A percentile compares a stretch with the other conserved stretches of the same genome.
Conservation (phyloP, 768 basidiomycete genomes). For the Astraeus odoratus region DNA sequence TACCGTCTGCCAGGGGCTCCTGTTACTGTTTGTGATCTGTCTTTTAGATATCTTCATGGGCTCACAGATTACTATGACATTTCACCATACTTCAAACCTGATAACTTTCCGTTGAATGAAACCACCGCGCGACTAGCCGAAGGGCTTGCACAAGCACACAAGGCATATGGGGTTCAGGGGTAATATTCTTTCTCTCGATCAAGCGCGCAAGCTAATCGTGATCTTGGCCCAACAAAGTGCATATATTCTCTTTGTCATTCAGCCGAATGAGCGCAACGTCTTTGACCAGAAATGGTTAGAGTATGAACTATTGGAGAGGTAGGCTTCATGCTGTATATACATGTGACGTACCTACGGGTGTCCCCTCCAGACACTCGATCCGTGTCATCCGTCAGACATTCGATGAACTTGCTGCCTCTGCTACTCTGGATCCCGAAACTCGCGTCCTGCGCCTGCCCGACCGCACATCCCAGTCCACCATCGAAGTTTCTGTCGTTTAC, state of each 20-base stretch:
- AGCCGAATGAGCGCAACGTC: conserved; percentile 83
- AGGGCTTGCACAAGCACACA: conserved; percentile 77
- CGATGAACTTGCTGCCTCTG: conserved; percentile 53
- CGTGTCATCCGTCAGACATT: conserved; percentile 72
- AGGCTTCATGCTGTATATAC: conserved; percentile 13
- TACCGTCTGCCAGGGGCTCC: background rate
- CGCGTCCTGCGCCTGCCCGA: conserved; percentile 35
- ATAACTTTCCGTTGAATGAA: conserved; percentile 68
- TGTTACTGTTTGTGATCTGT: background rate
- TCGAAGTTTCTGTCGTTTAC: conserved; percentile 85
- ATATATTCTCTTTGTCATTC: conserved; percentile 81
- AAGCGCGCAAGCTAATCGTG: background rate
- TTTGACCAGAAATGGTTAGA: conserved; percentile 92
- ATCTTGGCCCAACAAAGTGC: conserved; percentile 27
- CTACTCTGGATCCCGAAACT: conserved; percentile 43
- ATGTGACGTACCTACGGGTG: background rate
- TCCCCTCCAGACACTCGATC: conserved; percentile 56
- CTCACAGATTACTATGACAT: conserved; percentile 61
- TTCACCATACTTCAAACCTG: conserved; percentile 43
- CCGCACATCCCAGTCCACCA: conserved; percentile 8
- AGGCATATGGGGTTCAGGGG: conserved; percentile 55
- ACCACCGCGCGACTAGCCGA: conserved; percentile 62
- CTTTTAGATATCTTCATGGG: conserved; percentile 54
- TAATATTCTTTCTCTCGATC: conserved; percentile 20
- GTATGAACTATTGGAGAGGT: conserved; percentile 80